A percentile compares a stretch with the other conserved stretches of the same genome.
Conservation (phyloP, 768 basidiomycete genomes). For the Galerina marginata region DNA sequence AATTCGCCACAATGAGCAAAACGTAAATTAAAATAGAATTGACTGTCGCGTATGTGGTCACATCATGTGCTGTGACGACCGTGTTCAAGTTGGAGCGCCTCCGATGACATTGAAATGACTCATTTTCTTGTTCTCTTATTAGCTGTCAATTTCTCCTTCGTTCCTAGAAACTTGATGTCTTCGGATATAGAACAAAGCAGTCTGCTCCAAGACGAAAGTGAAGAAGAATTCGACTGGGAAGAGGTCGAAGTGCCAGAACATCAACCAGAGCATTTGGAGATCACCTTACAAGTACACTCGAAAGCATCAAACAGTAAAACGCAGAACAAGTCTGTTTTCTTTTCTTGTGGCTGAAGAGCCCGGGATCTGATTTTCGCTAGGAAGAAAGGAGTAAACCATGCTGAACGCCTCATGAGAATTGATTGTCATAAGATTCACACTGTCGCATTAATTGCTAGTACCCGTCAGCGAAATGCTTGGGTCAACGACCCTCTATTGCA, state of each 20-base stretch:
- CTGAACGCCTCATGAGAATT: slow-evolving; percentile 76
- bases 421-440: slow-evolving; percentile 92
- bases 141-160: background rate
- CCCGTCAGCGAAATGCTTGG: slow-evolving; percentile 79
- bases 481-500: slow-evolving; percentile 83
- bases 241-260: slow-evolving; percentile 68
- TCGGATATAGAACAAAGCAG: slow-evolving; percentile 22
- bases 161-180: slow-evolving; percentile 16
- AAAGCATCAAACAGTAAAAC: slow-evolving; percentile 32
- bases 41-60: slow-evolving; percentile 1
- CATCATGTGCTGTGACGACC: slow-evolving; percentile 12
- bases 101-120: slow-evolving; percentile 8
- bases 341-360: slow-evolving; percentile 13
- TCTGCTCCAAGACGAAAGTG: slow-evolving; percentile 43
- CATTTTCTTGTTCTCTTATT: slow-evolving; percentile 6
- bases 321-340: slow-evolving; percentile 50
- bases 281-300: slow-evolving; percentile 62
- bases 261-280: slow-evolving; percentile 61
- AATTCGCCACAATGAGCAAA: background rate
- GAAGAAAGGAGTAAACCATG: slow-evolving; percentile 59
- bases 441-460: slow-evolving; percentile 77
- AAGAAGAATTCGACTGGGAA: slow-evolving; percentile 84
- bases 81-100: background rate
- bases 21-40: too few species aligned
- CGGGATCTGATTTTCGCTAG: slow-evolving; percentile 29